Evolutionary conservation across 371 early-diverging fungal species (phyloP).

Genomic region (Lichtheimia ornata): DNA sequence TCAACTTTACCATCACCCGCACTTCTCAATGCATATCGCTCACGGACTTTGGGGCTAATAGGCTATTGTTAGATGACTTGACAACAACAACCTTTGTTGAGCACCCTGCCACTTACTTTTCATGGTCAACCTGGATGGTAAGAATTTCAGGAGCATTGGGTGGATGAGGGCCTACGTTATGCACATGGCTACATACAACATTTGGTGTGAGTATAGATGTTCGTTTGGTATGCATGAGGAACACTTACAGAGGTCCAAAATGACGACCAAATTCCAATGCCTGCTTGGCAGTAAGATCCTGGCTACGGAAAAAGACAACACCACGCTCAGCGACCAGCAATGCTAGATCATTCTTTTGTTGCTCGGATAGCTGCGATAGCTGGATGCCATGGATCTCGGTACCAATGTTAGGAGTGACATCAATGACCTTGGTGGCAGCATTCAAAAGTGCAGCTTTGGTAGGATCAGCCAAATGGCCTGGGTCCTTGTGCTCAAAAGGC

Average conservation of each 20-base stretch:
- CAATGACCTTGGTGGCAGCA: slow-evolving; percentile 57
- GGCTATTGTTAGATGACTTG: no score
- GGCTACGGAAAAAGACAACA: slow-evolving; percentile 65
- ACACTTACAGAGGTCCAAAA: slow-evolving; percentile 35
- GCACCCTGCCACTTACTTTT: not conserved
- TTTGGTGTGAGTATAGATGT: no score
- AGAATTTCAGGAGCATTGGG: slow-evolving; percentile 5
- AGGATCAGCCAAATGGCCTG: slow-evolving; percentile 56
- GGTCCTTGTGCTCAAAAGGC: slow-evolving; percentile 38
- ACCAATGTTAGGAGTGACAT: slow-evolving; percentile 65
- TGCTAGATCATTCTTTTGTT: slow-evolving; percentile 59
- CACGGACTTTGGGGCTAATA: not conserved
- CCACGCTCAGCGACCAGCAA: slow-evolving; percentile 60
- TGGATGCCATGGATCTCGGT: slow-evolving; percentile 70
- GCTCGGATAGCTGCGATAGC: slow-evolving; percentile 49
- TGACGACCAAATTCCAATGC: slow-evolving; percentile 55
- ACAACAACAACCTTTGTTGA: no score
- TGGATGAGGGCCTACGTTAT: slow-evolving; percentile 6
- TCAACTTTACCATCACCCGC: not conserved
- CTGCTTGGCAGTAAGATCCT: slow-evolving; percentile 53
- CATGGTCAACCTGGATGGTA: slow-evolving; percentile 1
- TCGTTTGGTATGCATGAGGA: not conserved
- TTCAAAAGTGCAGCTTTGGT: slow-evolving; percentile 57
- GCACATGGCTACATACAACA: not conserved
- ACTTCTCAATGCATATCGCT: not conserved